phyloP scores from a whole-genome alignment of 202 grass and related monocot species.

The Cymbopogon flexuosus region DNA sequence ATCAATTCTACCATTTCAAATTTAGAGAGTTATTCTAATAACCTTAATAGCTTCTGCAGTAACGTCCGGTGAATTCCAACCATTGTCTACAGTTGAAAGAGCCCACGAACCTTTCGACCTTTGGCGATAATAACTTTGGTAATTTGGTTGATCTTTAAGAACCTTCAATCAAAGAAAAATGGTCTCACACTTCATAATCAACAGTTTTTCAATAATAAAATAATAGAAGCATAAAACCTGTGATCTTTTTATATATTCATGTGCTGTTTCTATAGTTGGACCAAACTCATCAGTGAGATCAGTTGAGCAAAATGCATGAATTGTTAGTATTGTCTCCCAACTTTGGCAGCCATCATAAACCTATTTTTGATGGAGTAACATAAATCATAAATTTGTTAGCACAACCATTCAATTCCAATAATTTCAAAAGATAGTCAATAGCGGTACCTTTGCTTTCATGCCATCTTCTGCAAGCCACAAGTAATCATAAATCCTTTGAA shows the following conservation, averaged over 20 bases:
- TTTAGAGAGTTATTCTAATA: not conserved
- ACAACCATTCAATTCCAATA: not conserved
- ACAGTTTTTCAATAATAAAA: not conserved
- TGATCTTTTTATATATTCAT: conserved; percentile 35
- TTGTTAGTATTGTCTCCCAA: conserved; percentile 31
- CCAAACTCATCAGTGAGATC: conserved; percentile 3
- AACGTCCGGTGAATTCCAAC: not conserved
- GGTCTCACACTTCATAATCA: not conserved
- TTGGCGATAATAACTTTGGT: not conserved
- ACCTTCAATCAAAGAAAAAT: not conserved
- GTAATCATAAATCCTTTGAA: not conserved
- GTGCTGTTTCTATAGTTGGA: conserved; percentile 16
- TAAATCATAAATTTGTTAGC: not conserved
- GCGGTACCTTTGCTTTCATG: not conserved
- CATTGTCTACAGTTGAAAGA: not conserved
- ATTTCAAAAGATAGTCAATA: not conserved
- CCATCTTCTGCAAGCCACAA: not conserved
- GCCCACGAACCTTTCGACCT: conserved; percentile 1
- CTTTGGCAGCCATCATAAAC: conserved; percentile 6
- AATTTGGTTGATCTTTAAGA: conserved; percentile 3
- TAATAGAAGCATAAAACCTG: conserved; percentile 25
- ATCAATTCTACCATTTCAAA: not conserved
- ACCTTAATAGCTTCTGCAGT: not conserved
- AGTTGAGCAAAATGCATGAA: conserved; percentile 32
- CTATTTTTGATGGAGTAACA: not conserved